phyloP scores from a whole-genome alignment of 2,329 filamentous ascomycete genomes.

The Alternaria hordeiaustralica region DNA sequence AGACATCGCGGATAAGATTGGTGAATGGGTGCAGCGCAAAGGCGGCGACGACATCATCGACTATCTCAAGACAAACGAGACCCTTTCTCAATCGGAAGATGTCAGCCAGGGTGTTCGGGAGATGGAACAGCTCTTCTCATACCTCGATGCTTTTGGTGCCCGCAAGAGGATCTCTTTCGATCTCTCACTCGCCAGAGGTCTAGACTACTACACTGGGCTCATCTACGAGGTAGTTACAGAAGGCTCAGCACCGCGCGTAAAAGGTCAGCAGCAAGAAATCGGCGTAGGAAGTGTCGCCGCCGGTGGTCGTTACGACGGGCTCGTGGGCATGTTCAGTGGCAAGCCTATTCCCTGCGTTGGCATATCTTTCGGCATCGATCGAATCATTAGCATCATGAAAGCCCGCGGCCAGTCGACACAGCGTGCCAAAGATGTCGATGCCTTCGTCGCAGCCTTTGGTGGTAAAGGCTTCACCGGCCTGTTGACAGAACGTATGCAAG shows the following conservation, averaged over 20 bases:
- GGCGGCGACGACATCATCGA: constrained; percentile 75
- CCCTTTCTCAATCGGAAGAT: constrained; percentile 65
- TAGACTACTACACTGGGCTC: constrained; percentile 91
- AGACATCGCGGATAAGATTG: constrained; percentile 84
- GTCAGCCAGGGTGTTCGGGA: constrained; percentile 79
- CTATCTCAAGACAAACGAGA: constrained; percentile 33
- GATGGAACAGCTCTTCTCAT: constrained; percentile 79
- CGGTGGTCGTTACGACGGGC: constrained; percentile 88
- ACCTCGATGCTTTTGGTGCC: constrained; percentile 78
- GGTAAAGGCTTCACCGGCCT: constrained; percentile 83
- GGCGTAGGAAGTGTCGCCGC: constrained; percentile 89
- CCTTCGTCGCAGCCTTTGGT: constrained; percentile 94
- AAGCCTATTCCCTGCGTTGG: constrained; percentile 92
- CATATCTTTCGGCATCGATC: constrained; percentile 92
- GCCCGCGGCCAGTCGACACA: constrained; percentile 69
- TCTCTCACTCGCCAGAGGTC: constrained; percentile 83
- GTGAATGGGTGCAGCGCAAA: constrained; percentile 80
- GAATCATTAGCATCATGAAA: constrained; percentile 92
- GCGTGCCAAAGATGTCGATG: constrained; percentile 79
- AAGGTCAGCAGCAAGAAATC: constrained; percentile 53
- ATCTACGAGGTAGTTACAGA: constrained; percentile 91
- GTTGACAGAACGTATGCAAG: constrained; percentile 81
- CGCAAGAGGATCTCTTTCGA: constrained; percentile 83
- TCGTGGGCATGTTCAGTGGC: constrained; percentile 91
- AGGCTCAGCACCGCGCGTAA: constrained; percentile 66